These are phyloP conservation scores for Rhizophlyctis rosea DNA, from an alignment of 192 early-diverging fungal genomes.

Conservation along the genomic window DNA sequence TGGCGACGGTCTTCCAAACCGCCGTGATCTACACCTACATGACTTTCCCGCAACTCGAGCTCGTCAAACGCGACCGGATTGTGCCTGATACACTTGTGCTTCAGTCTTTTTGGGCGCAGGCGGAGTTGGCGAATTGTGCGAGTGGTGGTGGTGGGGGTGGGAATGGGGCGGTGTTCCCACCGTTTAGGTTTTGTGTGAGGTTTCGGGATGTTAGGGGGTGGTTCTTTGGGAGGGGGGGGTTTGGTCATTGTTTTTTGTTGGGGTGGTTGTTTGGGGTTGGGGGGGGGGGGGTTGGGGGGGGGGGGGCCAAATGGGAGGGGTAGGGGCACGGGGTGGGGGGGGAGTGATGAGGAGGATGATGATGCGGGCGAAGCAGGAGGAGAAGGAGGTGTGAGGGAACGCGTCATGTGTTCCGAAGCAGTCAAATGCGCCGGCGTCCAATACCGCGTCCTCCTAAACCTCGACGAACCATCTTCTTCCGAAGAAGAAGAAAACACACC, in stretches of 20 bases:
- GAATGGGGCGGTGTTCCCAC: not conserved
- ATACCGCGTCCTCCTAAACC: slow-evolving; percentile 36
- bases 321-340: slow-evolving; percentile 1
- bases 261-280: slow-evolving; percentile 23
- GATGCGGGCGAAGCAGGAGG: not conserved
- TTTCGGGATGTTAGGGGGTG: slow-evolving; percentile 29
- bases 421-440: slow-evolving; percentile 40
- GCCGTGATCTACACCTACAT: slow-evolving; percentile 44
- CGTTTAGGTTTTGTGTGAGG: slow-evolving; percentile 34
- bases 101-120: slow-evolving; percentile 45
- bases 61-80: slow-evolving; percentile 39
- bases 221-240: slow-evolving; percentile 7
- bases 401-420: slow-evolving; percentile 21
- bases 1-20: slow-evolving; percentile 37
- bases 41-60: slow-evolving; percentile 46
- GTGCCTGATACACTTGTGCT: slow-evolving; percentile 37
- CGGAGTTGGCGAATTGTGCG: slow-evolving; percentile 32
- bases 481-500: slow-evolving; percentile 10
- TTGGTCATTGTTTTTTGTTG: slow-evolving; percentile 32
- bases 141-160: not conserved
- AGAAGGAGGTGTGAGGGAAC: not conserved
- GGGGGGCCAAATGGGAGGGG: not conserved
- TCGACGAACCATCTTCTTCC: not conserved
- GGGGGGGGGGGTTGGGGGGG: slow-evolving; percentile 13
- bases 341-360: slow-evolving; percentile 3